These are phyloP conservation scores for Talaromyces sp. DNA, from an alignment of 2,329 filamentous ascomycete genomes.

Conservation along the genomic window DNA sequence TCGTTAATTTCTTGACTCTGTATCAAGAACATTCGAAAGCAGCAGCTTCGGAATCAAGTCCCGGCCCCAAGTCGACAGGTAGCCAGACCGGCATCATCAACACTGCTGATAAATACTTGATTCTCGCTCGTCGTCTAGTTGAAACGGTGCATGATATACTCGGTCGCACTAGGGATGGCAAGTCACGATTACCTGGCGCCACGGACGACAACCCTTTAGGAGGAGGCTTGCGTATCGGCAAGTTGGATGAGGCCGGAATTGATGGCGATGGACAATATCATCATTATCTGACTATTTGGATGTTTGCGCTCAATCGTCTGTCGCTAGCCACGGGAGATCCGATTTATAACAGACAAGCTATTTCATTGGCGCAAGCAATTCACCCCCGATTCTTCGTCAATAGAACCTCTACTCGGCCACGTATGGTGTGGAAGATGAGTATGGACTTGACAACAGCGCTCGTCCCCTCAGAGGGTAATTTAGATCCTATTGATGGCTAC, in stretches of 20 bases:
- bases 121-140: constrained; percentile 47
- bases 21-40: constrained; percentile 33
- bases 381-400: constrained; percentile 50
- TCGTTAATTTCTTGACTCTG: constrained; percentile 56
- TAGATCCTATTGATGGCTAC: constrained; percentile 54
- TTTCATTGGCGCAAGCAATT: constrained; percentile 49
- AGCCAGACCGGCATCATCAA: too few relatives aligned
- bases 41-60: not conserved
- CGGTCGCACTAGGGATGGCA: constrained; percentile 49
- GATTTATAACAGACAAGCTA: constrained; percentile 48
- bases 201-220: constrained; percentile 48
- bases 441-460: constrained; percentile 46
- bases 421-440: constrained; percentile 55
- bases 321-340: constrained; percentile 44
- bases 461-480: constrained; percentile 49
- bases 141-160: constrained; percentile 50
- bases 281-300: constrained; percentile 59
- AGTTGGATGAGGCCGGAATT: constrained; percentile 43
- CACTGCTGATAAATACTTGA: constrained; percentile 40
- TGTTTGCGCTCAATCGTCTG: constrained; percentile 56
- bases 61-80: not conserved
- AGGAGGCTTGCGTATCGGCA: constrained; percentile 57
- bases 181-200: constrained; percentile 46
- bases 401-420: constrained; percentile 27
- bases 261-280: constrained; percentile 59